These are phyloP conservation scores for Xylaria sp. DNA, from an alignment of 2,329 filamentous ascomycete genomes.

Conservation along the genomic window DNA sequence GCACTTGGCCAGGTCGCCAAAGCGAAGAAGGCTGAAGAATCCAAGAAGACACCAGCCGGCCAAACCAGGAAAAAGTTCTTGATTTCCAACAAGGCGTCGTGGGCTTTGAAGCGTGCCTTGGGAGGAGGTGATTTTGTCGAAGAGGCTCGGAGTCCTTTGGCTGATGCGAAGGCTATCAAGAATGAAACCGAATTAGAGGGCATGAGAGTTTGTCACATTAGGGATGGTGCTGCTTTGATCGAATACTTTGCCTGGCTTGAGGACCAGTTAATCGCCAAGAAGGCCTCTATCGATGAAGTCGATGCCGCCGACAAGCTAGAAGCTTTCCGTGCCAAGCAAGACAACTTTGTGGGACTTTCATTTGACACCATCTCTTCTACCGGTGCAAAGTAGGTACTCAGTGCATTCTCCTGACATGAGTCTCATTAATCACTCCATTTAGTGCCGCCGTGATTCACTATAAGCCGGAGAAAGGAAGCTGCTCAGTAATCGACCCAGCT, in stretches of 20 bases:
- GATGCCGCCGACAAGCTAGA: slow-evolving; percentile 91
- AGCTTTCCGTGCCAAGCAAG: slow-evolving; percentile 67
- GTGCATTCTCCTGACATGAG: not conserved
- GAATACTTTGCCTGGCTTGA: slow-evolving; percentile 98
- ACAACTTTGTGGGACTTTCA: slow-evolving; percentile 86
- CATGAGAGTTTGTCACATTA: slow-evolving; percentile 92
- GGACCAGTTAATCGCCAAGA: slow-evolving; percentile 78
- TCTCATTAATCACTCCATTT: slow-evolving; percentile 14
- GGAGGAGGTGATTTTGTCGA: slow-evolving; percentile 87
- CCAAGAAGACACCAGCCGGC: too few species aligned
- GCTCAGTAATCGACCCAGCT: slow-evolving; percentile 81
- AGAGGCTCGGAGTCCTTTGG: slow-evolving; percentile 83
- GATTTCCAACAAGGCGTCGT: slow-evolving; percentile 87
- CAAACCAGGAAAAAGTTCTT: slow-evolving; percentile 73
- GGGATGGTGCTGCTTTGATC: slow-evolving; percentile 87
- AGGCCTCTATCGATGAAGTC: slow-evolving; percentile 81
- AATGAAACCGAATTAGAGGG: slow-evolving; percentile 88
- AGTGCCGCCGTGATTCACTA: slow-evolving; percentile 98
- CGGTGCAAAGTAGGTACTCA: slow-evolving; percentile 67
- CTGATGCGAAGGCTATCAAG: slow-evolving; percentile 92
- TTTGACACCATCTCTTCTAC: slow-evolving; percentile 97
- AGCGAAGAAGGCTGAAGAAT: slow-evolving; percentile 39
- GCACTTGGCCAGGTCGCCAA: slow-evolving; percentile 58
- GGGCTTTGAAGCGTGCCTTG: slow-evolving; percentile 85
- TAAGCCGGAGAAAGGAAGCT: slow-evolving; percentile 81